Conservation (phyloP, 805 yeast genomes). For the Starmerella riodocensis region DNA sequence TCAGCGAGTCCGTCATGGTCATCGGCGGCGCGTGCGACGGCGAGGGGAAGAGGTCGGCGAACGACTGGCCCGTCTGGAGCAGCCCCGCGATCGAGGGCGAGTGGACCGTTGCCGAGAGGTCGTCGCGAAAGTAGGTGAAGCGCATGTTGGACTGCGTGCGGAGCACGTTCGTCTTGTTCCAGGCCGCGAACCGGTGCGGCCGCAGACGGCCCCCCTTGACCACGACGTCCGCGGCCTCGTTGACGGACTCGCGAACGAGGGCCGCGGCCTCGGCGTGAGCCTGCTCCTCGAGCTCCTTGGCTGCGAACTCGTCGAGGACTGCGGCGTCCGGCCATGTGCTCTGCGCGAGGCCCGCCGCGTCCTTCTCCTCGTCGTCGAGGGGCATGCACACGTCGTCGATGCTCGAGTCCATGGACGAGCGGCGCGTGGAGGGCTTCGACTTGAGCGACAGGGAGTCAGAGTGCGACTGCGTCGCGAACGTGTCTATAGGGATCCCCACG, state of each 20-base stretch:
- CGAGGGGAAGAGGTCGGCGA: slow-evolving; percentile 47
- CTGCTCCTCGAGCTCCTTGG: slow-evolving; percentile 46
- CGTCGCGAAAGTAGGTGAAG: slow-evolving; percentile 86
- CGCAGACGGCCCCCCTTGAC: slow-evolving; percentile 44
- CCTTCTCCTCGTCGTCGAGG: slow-evolving; percentile 35
- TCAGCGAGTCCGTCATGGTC: slow-evolving; percentile 1
- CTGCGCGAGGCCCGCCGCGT: slow-evolving; percentile 20
- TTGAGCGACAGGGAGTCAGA: slow-evolving; percentile 19
- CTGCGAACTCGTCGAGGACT: slow-evolving; percentile 63
- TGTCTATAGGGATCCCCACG: slow-evolving; percentile 19
- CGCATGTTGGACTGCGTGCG: slow-evolving; percentile 38
- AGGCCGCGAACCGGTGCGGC: slow-evolving; percentile 63
- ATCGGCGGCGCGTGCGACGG: slow-evolving; percentile 1
- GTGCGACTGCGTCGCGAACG: slow-evolving; percentile 3
- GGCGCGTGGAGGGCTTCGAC: slow-evolving; percentile 53
- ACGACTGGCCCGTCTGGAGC: slow-evolving; percentile 43
- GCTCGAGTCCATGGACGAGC: slow-evolving; percentile 51
- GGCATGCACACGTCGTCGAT: slow-evolving; percentile 90
- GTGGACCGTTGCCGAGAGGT: slow-evolving; percentile 76
- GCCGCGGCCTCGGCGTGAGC: slow-evolving; percentile 23
- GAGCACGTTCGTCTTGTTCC: slow-evolving; percentile 35
- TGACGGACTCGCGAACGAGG: slow-evolving; percentile 32
- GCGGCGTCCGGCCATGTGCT: slow-evolving; percentile 69
- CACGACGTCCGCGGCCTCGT: slow-evolving; percentile 41
- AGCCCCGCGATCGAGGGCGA: slow-evolving; percentile 79